Evolutionary conservation across 768 basidiomycete species (phyloP).

Genomic region (Obba rivulosa): DNA sequence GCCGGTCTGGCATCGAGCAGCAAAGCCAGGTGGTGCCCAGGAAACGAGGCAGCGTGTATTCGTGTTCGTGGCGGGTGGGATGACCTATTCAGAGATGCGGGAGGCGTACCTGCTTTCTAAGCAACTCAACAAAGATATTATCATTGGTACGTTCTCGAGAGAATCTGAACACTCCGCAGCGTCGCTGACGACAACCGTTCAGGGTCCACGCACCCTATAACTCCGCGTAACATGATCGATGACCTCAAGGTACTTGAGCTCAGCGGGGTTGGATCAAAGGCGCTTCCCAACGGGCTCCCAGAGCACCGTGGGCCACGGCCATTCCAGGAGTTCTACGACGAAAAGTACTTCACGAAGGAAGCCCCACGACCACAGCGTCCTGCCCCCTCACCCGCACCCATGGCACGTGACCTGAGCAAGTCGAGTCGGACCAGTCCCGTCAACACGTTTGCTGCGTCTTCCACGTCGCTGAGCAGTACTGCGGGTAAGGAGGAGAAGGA

Average conservation of each 20-base stretch:
- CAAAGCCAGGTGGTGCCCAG: constrained; percentile 41
- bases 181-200: neutral
- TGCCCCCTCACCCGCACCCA: constrained; percentile 32
- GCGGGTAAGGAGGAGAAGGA: constrained; percentile 31
- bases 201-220: constrained; percentile 89
- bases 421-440: constrained; percentile 29
- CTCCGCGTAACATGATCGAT: constrained; percentile 79
- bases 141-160: constrained; percentile 61
- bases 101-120: constrained; percentile 78
- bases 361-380: constrained; percentile 46
- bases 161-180: neutral
- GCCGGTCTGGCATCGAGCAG: constrained; percentile 84
- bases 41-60: constrained; percentile 71
- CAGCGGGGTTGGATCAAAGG: constrained; percentile 77
- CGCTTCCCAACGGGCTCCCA: constrained; percentile 63
- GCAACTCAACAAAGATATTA: constrained; percentile 79
- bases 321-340: constrained; percentile 76
- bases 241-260: constrained; percentile 86
- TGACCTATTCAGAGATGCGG: constrained; percentile 94
- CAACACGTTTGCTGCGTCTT: constrained; percentile 50
- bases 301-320: constrained; percentile 44
- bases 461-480: constrained; percentile 21
- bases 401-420: constrained; percentile 20
- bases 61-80: constrained; percentile 90
- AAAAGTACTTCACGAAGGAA: constrained; percentile 67